Evolutionary conservation across 129 eudicot genomes (phyloP).

Genomic region (Cynara cardunculus): DNA sequence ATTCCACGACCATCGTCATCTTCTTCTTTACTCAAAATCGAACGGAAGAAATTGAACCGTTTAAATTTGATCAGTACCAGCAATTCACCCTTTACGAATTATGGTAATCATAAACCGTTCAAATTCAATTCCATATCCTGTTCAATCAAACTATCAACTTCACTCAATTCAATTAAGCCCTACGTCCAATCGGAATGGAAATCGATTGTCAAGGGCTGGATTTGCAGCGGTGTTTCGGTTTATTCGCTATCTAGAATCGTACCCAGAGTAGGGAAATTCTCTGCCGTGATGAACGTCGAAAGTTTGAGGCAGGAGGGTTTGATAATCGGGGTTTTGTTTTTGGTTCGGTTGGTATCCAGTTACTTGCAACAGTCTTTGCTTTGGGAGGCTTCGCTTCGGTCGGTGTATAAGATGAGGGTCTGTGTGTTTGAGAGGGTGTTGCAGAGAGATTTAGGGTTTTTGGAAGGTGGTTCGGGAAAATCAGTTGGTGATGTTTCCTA

Average conservation of each 20-base stretch:
- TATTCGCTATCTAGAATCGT: slow-evolving; percentile 60
- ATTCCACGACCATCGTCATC: slow-evolving; percentile 6
- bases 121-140: slow-evolving; percentile 14
- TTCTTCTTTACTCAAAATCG: slow-evolving; percentile 3
- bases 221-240: slow-evolving; percentile 73
- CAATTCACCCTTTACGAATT: slow-evolving; percentile 9
- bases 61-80: slow-evolving; percentile 7
- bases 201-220: slow-evolving; percentile 61
- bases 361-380: slow-evolving; percentile 70
- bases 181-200: slow-evolving; percentile 69
- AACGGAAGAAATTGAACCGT: not conserved
- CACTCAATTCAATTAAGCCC: slow-evolving; percentile 48
- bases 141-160: slow-evolving; percentile 27
- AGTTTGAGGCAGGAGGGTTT: slow-evolving; percentile 38
- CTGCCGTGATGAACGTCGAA: slow-evolving; percentile 21
- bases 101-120: slow-evolving; percentile 2
- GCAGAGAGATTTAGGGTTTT: slow-evolving; percentile 82
- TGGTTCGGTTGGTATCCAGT: slow-evolving; percentile 45
- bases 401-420: slow-evolving; percentile 58
- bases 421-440: slow-evolving; percentile 73
- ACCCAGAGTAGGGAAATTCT: slow-evolving; percentile 48
- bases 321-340: slow-evolving; percentile 50
- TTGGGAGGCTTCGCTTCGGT: slow-evolving; percentile 82
- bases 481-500: slow-evolving; percentile 74
- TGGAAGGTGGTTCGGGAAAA: slow-evolving; percentile 59